Conservation (phyloP, 345 rosid genomes). For the Heritiera fomes region DNA sequence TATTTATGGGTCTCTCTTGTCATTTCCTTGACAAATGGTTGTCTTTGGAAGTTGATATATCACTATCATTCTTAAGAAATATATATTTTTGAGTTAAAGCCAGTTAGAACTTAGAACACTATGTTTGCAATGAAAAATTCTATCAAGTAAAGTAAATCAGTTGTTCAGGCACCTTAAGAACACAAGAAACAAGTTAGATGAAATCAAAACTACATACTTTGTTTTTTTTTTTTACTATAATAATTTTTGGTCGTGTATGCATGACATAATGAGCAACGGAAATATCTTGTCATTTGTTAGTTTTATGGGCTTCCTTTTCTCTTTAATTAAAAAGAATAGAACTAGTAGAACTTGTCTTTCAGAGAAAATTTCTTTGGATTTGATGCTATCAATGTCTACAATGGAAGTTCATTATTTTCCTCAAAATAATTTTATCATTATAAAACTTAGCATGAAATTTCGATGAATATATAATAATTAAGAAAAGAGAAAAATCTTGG, state of each 20-base stretch:
- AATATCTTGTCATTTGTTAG: not conserved
- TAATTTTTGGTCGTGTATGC: not conserved
- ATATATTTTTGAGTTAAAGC: not conserved
- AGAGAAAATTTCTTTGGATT: not conserved
- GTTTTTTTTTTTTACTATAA: not conserved
- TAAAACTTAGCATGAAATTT: not conserved
- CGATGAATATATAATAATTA: not conserved
- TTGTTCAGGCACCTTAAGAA: not conserved
- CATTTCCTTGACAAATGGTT: conserved; percentile 20
- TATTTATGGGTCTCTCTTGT: conserved; percentile 12
- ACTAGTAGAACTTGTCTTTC: not conserved
- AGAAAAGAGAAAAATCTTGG: not conserved
- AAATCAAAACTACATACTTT: not conserved
- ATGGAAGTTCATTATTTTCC: not conserved
- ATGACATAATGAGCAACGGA: not conserved
- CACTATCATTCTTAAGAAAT: conserved; percentile 9
- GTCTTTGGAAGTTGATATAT: conserved; percentile 21
- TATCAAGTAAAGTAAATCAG: not conserved
- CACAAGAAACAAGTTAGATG: not conserved
- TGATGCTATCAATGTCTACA: not conserved
- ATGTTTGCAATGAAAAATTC: not conserved
- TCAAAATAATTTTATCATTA: not conserved
- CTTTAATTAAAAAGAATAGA: not conserved
- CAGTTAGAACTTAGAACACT: not conserved
- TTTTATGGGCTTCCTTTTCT: not conserved